phyloP scores from a whole-genome alignment of 768 basidiomycete genomes.

The Leccinum uliginosum region DNA sequence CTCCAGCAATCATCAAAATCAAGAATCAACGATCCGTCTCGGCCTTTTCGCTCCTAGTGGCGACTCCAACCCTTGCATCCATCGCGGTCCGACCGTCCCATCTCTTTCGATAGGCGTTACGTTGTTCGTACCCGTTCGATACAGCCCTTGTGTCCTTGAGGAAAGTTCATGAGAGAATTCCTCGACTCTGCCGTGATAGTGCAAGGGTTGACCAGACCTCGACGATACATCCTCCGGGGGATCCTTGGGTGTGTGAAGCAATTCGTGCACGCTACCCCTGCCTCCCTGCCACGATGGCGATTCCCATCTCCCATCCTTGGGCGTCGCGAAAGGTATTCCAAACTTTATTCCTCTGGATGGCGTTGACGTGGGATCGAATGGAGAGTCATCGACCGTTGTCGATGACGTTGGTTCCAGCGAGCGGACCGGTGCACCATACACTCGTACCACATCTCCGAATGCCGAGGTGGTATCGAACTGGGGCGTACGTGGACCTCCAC shows the following conservation, averaged over 20 bases:
- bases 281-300: slow-evolving; percentile 13
- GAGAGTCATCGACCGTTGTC: slow-evolving; percentile 42
- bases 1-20: not conserved
- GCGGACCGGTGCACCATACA: slow-evolving; percentile 39
- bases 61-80: slow-evolving; percentile 26
- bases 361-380: slow-evolving; percentile 77
- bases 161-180: slow-evolving; percentile 18
- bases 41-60: slow-evolving; percentile 27
- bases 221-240: slow-evolving; percentile 19
- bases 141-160: slow-evolving; percentile 14
- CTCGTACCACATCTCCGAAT: slow-evolving; percentile 34
- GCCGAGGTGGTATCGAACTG: slow-evolving; percentile 31
- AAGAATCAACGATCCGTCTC: slow-evolving; percentile 16
- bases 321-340: slow-evolving; percentile 53
- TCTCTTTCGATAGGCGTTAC: slow-evolving; percentile 53
- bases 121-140: slow-evolving; percentile 32
- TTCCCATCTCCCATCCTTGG: slow-evolving; percentile 51
- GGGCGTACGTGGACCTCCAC: slow-evolving; percentile 54
- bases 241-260: slow-evolving; percentile 54
- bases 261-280: slow-evolving; percentile 35
- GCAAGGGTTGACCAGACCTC: slow-evolving; percentile 6
- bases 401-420: slow-evolving; percentile 27
- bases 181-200: slow-evolving; percentile 16
- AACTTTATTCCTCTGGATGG: slow-evolving; percentile 77
- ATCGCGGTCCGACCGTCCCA: slow-evolving; percentile 11